Percentiles rank a stretch among this genome's conserved stretches.
These are phyloP conservation scores for Mortierella sp. DNA, from an alignment of 371 early-diverging fungal species.

Conservation along the genomic window DNA sequence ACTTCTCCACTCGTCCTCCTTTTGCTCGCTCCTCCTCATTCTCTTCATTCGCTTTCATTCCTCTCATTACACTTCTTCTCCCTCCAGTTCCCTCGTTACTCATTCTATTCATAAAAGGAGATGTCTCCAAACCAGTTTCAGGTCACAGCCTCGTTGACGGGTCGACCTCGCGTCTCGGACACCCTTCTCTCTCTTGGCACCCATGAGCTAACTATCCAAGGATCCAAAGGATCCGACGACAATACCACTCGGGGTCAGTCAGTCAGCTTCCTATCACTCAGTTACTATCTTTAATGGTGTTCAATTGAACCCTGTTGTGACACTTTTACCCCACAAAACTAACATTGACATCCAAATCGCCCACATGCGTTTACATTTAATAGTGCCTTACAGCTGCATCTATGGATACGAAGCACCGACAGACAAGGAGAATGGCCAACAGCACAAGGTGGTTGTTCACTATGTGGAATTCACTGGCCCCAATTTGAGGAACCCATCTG, in stretches of 20 bases:
- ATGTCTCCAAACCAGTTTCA: conserved; percentile 1
- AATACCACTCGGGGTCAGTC: background rate
- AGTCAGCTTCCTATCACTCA: background rate
- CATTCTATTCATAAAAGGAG: no score
- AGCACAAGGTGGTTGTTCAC: conserved; percentile 11
- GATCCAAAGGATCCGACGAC: background rate
- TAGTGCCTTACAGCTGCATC: conserved; percentile 51
- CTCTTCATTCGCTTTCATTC: background rate
- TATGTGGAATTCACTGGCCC: conserved; percentile 23
- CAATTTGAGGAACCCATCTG: conserved; percentile 19
- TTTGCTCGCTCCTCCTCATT: background rate
- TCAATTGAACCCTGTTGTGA: background rate
- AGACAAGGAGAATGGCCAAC: background rate
- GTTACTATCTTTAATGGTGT: background rate
- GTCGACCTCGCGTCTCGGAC: background rate
- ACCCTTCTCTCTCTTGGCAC: background rate
- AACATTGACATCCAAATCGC: background rate
- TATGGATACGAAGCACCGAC: conserved; percentile 37
- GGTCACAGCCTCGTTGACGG: background rate
- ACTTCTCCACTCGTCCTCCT: background rate
- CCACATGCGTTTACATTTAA: background rate
- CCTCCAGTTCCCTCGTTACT: no score
- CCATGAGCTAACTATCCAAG: background rate
- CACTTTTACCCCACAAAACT: background rate
- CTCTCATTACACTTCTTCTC: no score